Conservation (phyloP, 352 stramenopile genomes). For the Pythium aristosporum region DNA sequence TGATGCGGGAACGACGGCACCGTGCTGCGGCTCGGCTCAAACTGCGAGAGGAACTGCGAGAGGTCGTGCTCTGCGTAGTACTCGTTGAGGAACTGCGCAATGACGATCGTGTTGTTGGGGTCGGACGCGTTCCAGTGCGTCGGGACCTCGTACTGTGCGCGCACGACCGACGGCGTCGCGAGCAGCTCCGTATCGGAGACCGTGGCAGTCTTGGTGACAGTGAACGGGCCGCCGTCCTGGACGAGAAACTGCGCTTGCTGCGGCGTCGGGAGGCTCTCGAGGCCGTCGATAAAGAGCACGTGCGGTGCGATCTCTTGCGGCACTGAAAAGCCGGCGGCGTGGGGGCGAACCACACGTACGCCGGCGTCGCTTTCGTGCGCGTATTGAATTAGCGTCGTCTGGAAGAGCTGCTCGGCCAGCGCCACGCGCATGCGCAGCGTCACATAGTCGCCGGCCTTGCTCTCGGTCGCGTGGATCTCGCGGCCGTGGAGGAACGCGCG, state of each 20-base stretch:
- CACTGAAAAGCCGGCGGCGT: slow-evolving; percentile 33
- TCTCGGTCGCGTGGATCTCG: slow-evolving; percentile 19
- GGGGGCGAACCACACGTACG: slow-evolving; percentile 47
- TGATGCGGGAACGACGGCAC: slow-evolving; percentile 23
- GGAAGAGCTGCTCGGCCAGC: slow-evolving; percentile 51
- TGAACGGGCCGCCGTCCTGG: slow-evolving; percentile 39
- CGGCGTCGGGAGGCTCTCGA: slow-evolving; percentile 73
- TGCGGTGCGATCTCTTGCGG: slow-evolving; percentile 37
- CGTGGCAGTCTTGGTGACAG: slow-evolving; percentile 24
- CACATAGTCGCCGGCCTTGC: slow-evolving; percentile 42
- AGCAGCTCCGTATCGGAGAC: slow-evolving; percentile 22
- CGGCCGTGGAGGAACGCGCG: slow-evolving; percentile 22
- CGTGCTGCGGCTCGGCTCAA: slow-evolving; percentile 24
- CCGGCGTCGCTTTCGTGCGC: slow-evolving; percentile 24
- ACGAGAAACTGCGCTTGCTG: slow-evolving; percentile 52
- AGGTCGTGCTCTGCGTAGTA: slow-evolving; percentile 66
- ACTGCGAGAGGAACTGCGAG: slow-evolving; percentile 34
- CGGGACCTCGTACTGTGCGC: slow-evolving; percentile 62
- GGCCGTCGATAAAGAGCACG: slow-evolving; percentile 60
- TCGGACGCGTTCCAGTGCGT: slow-evolving; percentile 24
- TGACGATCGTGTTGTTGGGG: slow-evolving; percentile 48
- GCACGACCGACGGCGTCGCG: slow-evolving; percentile 46
- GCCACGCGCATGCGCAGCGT: slow-evolving; percentile 38
- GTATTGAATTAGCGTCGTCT: slow-evolving; percentile 56
- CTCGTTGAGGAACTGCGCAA: slow-evolving; percentile 72